Evolutionary conservation across 176 grass and related monocot genomes (phyloP).

Genomic region (Oropetium thomaeum): DNA sequence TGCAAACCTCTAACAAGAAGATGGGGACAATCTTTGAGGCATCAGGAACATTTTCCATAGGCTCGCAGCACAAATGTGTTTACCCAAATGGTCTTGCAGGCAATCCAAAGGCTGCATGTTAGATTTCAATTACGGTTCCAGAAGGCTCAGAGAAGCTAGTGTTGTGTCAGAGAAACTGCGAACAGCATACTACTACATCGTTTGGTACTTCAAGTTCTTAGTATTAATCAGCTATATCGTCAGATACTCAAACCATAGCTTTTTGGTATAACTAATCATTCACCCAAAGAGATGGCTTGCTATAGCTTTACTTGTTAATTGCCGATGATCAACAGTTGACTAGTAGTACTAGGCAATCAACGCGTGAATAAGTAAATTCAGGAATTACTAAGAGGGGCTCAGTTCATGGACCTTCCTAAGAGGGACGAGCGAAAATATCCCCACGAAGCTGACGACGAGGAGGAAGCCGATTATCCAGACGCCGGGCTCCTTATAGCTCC

Average conservation of each 20-base stretch:
- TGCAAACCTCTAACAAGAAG: neutral
- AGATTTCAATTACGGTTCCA: neutral
- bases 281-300: neutral
- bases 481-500: conserved; percentile 87
- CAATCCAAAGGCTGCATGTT: neutral
- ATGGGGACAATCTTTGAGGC: neutral
- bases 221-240: neutral
- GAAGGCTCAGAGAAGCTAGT: neutral
- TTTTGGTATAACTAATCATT: neutral
- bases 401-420: conserved; percentile 68
- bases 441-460: conserved; percentile 74
- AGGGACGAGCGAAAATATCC: conserved; percentile 74
- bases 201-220: neutral
- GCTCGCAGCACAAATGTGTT: neutral
- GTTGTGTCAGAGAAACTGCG: neutral
- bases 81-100: neutral
- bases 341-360: neutral
- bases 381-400: neutral
- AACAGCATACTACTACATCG: neutral
- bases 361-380: neutral
- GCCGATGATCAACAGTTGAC: neutral
- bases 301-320: neutral
- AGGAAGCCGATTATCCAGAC: conserved; percentile 95
- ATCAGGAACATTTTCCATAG: neutral
- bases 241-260: conserved; percentile 4